phyloP scores from a whole-genome alignment of 2,329 filamentous ascomycete species.

The Claviceps fusiformis region DNA sequence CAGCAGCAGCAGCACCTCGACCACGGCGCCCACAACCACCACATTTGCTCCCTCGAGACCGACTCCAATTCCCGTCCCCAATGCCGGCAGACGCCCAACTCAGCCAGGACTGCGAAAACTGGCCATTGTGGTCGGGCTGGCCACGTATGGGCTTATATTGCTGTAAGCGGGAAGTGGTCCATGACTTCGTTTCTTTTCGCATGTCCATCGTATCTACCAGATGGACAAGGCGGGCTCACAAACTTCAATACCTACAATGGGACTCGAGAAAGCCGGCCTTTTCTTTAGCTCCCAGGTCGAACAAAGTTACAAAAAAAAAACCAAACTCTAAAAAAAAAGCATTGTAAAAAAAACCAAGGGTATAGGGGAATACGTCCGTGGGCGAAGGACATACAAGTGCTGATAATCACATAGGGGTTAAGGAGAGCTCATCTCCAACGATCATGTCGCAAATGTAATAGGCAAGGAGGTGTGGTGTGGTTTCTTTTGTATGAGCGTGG shows the following conservation, averaged over 20 bases:
- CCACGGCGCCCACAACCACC: no score
- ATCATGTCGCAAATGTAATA: not conserved
- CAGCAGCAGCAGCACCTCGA: not conserved
- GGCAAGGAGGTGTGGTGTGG: not conserved
- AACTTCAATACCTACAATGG: not conserved
- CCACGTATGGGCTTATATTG: constrained; percentile 5
- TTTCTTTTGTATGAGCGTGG: not conserved
- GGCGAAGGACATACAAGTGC: not conserved
- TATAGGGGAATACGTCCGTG: no score
- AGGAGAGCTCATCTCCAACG: not conserved
- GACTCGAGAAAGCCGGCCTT: not conserved
- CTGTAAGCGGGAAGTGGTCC: not conserved
- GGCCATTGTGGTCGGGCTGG: constrained; percentile 4
- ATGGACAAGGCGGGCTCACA: no score
- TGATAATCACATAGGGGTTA: not conserved
- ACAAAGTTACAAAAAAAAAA: not conserved
- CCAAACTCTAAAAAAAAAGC: not conserved
- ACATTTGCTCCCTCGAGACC: not conserved
- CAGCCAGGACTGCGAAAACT: constrained; percentile 6
- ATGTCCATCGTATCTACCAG: no score
- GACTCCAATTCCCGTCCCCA: not conserved
- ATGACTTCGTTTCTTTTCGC: not conserved
- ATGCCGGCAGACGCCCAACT: constrained; percentile 3
- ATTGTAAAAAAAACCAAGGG: not conserved
- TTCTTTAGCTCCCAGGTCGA: not conserved